Evolutionary conservation across 257 asterid genomes (phyloP).

Genomic region (Solanum piurae): DNA sequence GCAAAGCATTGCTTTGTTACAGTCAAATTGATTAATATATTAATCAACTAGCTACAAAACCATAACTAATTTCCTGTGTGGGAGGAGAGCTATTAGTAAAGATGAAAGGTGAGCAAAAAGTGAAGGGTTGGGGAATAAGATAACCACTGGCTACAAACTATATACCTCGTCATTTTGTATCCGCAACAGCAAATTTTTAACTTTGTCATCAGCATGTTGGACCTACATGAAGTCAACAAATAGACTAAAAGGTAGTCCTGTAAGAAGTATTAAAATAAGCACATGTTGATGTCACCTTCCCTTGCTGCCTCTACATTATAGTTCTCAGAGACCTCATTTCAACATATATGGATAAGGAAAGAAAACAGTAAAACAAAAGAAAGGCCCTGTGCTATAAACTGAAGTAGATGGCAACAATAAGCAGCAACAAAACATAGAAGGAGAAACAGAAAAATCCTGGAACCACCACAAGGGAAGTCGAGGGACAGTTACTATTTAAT

Average conservation of each 20-base stretch:
- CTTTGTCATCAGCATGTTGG: slow-evolving; percentile 62
- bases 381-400: neutral
- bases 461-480: neutral
- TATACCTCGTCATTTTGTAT: slow-evolving; percentile 71
- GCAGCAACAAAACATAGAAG: neutral
- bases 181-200: slow-evolving; percentile 45
- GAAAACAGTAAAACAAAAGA: neutral
- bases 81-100: neutral
- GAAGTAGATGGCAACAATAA: neutral
- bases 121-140: neutral
- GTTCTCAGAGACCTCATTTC: neutral
- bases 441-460: neutral
- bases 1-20: slow-evolving; percentile 11
- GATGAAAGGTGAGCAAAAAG: neutral
- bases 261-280: neutral
- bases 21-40: neutral
- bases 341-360: neutral
- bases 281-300: neutral
- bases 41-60: neutral
- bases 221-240: slow-evolving; percentile 33
- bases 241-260: neutral
- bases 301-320: neutral
- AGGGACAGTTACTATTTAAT: neutral
- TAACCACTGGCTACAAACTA: neutral
- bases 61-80: neutral